phyloP scores from a whole-genome alignment of 441 rosid genomes.

The Biscutella laevigata region DNA sequence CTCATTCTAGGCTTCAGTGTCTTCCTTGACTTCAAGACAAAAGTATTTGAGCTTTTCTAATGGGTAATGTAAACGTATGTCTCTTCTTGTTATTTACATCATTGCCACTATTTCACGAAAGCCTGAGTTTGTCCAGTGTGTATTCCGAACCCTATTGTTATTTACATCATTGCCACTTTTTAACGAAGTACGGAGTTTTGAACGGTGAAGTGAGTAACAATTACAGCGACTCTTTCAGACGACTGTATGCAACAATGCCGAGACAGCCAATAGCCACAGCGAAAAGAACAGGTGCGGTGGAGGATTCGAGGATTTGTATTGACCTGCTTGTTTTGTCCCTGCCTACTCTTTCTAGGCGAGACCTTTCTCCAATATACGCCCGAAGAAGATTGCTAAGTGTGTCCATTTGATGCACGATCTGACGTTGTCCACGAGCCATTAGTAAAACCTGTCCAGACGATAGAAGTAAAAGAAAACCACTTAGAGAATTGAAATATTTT shows the following conservation, averaged over 20 bases:
- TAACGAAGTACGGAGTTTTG: background rate
- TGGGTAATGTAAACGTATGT: background rate
- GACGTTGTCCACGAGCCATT: slow-evolving; percentile 68
- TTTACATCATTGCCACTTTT: slow-evolving; percentile 17
- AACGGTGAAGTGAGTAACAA: background rate
- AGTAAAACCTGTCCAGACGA: slow-evolving; percentile 40
- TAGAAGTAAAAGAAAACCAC: background rate
- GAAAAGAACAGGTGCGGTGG: slow-evolving; percentile 41
- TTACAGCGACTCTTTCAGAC: slow-evolving; percentile 25
- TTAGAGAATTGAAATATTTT: background rate
- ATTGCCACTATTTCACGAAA: no score
- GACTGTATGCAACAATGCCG: slow-evolving; percentile 45
- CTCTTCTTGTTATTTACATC: no score
- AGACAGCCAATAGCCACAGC: slow-evolving; percentile 60
- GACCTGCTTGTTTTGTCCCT: slow-evolving; percentile 25
- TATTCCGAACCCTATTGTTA: slow-evolving; percentile 9
- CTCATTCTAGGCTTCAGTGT: background rate
- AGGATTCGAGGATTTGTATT: slow-evolving; percentile 26
- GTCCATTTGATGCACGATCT: slow-evolving; percentile 79
- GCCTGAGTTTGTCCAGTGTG: slow-evolving; percentile 8
- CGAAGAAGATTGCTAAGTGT: slow-evolving; percentile 64
- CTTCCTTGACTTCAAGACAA: background rate
- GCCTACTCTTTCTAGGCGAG: slow-evolving; percentile 47
- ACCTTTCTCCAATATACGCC: slow-evolving; percentile 54
- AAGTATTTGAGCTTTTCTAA: background rate